Evolutionary conservation across 192 early-diverging fungal genomes (phyloP), one percentile per base, ranked within the genome.

Genomic region (Backusella mclennaniae): DNA sequence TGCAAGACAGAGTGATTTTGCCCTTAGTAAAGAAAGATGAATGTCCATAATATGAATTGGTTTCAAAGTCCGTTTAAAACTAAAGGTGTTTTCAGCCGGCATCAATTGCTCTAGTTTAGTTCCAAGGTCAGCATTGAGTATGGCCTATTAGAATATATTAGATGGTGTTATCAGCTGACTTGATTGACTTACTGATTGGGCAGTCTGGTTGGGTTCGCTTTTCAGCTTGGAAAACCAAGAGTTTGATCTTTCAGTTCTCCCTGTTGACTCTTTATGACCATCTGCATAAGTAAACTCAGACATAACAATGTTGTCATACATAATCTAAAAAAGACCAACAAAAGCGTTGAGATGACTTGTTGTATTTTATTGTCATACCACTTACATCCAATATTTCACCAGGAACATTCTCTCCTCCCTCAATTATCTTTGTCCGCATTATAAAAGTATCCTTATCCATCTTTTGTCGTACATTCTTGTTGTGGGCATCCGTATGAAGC

Each of bases 401-500:
- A 23, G 91, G 89, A 67, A 93, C 87, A 42, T 84, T 85, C 70
- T 84, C 86, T 52, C 87, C 87, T 9, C 87, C 91, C 39, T 94
- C 92, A 67, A 95, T 90, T 36, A 86, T 83, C 71, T 88, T 89
- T 26, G 92, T 90, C 46, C 89, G 90, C 73, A 83, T 82, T 44
- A 95, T 87, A 76, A 95, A 96, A 72, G 93, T 90, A 8, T 90
- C 85, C 83, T 92, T 94, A n/a, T 85, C 89, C 89, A 96, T 96
- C 79, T 95, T 95, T 49, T 89, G 88, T 44, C 87, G 86, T 23
- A 95, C 89, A 66, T 88, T 88, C 46, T 92, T 92, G 77, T 96
- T 96, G 82, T 95, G 94, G 9, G 93, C 93, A 78, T 96, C 95
- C 1, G 94, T 94, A 79, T 96, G 94, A 59, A 96, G 88, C 72